Evolutionary conservation across 148 eudicot genomes (phyloP).

Genomic region (Limonium bicolor): DNA sequence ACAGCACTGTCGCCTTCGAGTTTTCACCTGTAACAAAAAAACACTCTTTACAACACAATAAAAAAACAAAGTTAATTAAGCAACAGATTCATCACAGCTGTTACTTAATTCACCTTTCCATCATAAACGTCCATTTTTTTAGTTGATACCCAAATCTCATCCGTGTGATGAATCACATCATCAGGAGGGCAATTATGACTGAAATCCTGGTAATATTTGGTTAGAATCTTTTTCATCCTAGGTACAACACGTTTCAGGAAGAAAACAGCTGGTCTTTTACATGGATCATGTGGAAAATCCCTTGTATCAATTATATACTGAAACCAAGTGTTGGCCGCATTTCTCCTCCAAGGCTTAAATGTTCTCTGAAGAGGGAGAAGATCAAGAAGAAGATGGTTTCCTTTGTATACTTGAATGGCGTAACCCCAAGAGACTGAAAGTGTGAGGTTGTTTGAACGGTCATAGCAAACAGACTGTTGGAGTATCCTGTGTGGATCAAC

Average conservation of each 20-base stretch:
- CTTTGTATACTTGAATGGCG: conserved; percentile 59
- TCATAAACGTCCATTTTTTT: conserved; percentile 18
- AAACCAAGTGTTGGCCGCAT: conserved; percentile 13
- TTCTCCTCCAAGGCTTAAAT: conserved; percentile 67
- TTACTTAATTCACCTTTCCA: conserved; percentile 27
- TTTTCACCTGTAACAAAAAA: conserved; percentile 19
- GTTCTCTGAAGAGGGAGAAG: conserved; percentile 35
- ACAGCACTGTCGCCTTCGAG: conserved; percentile 72
- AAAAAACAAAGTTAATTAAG: not conserved
- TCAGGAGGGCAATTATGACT: conserved; percentile 21
- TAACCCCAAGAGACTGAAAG: conserved; percentile 71
- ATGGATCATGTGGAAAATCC: conserved; percentile 30
- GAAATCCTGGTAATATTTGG: conserved; percentile 24
- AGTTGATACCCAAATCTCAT: conserved; percentile 34
- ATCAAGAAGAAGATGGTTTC: conserved; percentile 44
- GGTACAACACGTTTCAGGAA: conserved; percentile 35
- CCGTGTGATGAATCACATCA: conserved; percentile 14
- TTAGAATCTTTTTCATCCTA: conserved; percentile 19
- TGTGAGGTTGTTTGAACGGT: conserved; percentile 23
- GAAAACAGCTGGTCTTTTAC: conserved; percentile 52
- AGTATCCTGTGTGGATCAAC: conserved; percentile 38
- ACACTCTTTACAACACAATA: not conserved
- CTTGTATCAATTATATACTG: conserved; percentile 39
- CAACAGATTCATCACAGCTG: not conserved
- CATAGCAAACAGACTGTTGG: conserved; percentile 65